phyloP scores from a whole-genome alignment of 345 rosid species.

The Hypericum androsaemum region DNA sequence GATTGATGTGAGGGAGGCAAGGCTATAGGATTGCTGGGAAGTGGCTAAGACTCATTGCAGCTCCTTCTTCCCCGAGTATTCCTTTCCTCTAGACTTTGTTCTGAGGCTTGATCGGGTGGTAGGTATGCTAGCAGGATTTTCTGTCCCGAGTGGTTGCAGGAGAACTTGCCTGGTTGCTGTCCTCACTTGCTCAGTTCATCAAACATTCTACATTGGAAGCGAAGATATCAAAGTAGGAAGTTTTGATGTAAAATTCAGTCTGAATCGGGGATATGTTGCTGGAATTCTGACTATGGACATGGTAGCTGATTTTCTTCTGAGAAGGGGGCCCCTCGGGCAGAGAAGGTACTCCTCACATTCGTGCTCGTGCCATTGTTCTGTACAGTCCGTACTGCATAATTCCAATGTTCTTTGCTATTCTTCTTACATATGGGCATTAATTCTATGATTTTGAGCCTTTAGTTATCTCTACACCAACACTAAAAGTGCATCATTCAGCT shows the following conservation, averaged over 20 bases:
- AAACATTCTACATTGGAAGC: conserved; percentile 43
- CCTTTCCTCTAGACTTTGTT: conserved; percentile 76
- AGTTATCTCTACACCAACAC: no score
- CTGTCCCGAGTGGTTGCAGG: conserved; percentile 57
- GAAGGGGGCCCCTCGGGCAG: conserved; percentile 67
- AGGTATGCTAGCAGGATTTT: conserved; percentile 66
- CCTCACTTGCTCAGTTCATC: conserved; percentile 43
- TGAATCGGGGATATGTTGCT: conserved; percentile 64
- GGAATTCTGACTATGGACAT: conserved; percentile 91
- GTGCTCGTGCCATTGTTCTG: background rate
- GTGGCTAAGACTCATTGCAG: conserved; percentile 96
- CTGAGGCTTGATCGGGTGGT: conserved; percentile 66
- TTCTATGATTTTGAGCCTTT: no score
- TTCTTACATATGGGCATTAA: background rate
- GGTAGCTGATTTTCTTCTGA: conserved; percentile 73
- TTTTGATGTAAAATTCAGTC: conserved; percentile 50
- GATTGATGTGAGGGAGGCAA: conserved; percentile 85
- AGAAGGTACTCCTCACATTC: conserved; percentile 38
- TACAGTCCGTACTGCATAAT: background rate
- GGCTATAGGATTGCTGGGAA: conserved; percentile 91
- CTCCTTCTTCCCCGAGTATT: conserved; percentile 73
- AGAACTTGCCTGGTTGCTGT: conserved; percentile 82
- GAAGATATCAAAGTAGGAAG: conserved; percentile 67
- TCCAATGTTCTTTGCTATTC: background rate
- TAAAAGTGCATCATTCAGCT: no score